These are phyloP conservation scores for Basidioascus undulatus DNA, from an alignment of 768 basidiomycete genomes.

Conservation along the genomic window DNA sequence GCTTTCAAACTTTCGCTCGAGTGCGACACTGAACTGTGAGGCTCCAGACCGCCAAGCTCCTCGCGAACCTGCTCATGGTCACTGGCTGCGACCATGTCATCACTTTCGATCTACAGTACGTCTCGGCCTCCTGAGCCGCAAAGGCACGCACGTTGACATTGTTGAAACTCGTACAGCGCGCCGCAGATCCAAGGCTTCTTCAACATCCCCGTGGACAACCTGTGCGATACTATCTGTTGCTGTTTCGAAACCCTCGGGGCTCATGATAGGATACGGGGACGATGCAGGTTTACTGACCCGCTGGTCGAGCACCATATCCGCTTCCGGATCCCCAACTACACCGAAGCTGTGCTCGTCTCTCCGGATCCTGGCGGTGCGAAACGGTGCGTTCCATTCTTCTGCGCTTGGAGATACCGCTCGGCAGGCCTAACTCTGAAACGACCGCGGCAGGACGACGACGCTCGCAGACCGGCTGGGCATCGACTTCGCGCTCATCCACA, in stretches of 20 bases:
- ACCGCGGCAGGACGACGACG: constrained; percentile 52
- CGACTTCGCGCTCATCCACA: constrained; percentile 88
- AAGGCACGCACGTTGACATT: too few relatives aligned
- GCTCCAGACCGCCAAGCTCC: constrained; percentile 90
- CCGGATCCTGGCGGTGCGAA: constrained; percentile 98
- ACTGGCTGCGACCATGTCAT: constrained; percentile 97
- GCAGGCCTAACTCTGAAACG: too few relatives aligned
- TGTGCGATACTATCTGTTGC: too few relatives aligned
- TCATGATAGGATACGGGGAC: constrained; percentile 85
- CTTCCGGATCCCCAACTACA: too few relatives aligned
- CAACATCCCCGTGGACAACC: constrained; percentile 92
- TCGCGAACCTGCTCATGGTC: constrained; percentile 91
- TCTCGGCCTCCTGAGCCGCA: too few relatives aligned
- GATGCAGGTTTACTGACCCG: too few relatives aligned
- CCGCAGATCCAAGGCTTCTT: constrained; percentile 98
- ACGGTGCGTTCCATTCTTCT: constrained; percentile 54
- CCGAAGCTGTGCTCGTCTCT: constrained; percentile 87
- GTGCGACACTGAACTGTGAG: too few relatives aligned
- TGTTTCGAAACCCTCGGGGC: constrained; percentile 86
- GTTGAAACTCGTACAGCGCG: too few relatives aligned
- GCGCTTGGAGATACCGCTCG: too few relatives aligned
- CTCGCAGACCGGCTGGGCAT: constrained; percentile 87
- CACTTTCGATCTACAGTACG: constrained; percentile 98
- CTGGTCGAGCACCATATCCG: constrained; percentile 64
- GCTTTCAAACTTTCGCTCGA: too few relatives aligned